Conservation (phyloP, 148 eudicot species). For the Chenopodium formosanum region DNA sequence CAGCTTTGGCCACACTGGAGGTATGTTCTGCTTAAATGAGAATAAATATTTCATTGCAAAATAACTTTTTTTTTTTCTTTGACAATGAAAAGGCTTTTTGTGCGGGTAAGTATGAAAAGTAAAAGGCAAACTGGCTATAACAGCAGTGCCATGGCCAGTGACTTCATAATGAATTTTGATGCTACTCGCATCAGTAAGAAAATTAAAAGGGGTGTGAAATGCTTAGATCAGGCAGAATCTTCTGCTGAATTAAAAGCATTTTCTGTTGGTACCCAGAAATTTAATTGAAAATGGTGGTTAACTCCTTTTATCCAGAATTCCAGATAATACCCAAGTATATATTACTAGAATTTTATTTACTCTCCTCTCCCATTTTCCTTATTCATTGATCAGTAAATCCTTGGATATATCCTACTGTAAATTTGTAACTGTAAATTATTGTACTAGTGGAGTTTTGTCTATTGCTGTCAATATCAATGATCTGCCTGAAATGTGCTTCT, state of each 20-base stretch:
- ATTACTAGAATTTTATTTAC: not conserved
- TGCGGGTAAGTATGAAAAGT: not conserved
- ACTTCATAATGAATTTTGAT: not conserved
- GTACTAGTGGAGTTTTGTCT: not conserved
- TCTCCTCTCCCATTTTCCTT: not conserved
- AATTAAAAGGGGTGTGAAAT: not conserved
- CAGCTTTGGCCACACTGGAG: constrained; percentile 60
- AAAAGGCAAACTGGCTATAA: not conserved
- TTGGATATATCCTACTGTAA: not conserved
- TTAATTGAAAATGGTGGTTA: not conserved
- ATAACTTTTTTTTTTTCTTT: not conserved
- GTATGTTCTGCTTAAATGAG: constrained; percentile 27
- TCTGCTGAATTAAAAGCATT: not conserved
- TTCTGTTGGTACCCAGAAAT: not conserved
- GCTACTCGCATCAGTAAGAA: not conserved
- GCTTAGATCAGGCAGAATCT: not conserved
- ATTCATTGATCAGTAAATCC: too few relatives aligned
- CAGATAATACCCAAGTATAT: not conserved
- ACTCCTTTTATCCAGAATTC: not conserved
- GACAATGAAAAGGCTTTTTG: not conserved
- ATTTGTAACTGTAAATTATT: too few relatives aligned
- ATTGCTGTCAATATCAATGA: not conserved
- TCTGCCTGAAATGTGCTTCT: not conserved
- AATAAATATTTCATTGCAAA: not conserved
- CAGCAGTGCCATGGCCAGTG: not conserved